These are phyloP conservation scores for Lentinula edodes DNA, from an alignment of 768 basidiomycete species.

Conservation along the genomic window DNA sequence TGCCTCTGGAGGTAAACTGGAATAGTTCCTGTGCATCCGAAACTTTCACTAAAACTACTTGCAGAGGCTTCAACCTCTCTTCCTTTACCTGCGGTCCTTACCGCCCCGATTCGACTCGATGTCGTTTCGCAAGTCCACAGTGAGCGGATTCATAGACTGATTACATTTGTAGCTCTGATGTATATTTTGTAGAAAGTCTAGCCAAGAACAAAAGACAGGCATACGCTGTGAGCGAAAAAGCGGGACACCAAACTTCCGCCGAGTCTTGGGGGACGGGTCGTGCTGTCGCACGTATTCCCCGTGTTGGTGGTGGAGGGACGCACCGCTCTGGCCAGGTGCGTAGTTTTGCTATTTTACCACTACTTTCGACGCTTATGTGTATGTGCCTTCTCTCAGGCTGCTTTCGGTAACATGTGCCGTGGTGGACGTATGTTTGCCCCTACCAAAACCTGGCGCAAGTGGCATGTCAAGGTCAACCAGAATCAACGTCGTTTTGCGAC, in stretches of 20 bases:
- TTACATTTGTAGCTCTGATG: neutral
- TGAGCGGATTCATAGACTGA: constrained; percentile 43
- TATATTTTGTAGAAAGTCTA: constrained; percentile 69
- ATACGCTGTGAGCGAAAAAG: constrained; percentile 95
- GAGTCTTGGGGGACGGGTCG: constrained; percentile 99
- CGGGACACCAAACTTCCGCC: constrained; percentile 97
- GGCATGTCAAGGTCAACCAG: constrained; percentile 99
- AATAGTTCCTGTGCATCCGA: no score
- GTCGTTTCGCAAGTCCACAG: constrained; percentile 99
- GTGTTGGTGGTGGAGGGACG: constrained; percentile 98
- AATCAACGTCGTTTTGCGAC: constrained; percentile 98
- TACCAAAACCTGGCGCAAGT: constrained; percentile 98
- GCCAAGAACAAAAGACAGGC: constrained; percentile 98
- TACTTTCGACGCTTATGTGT: neutral
- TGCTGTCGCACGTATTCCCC: constrained; percentile 99
- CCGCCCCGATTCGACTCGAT: constrained; percentile 97
- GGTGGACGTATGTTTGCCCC: constrained; percentile 99
- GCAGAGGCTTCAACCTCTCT: constrained; percentile 83
- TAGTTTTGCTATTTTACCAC: neutral
- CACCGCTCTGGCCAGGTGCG: constrained; percentile 94
- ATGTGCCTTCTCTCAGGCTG: constrained; percentile 51
- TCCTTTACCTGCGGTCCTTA: constrained; percentile 92
- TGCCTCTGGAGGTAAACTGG: constrained; percentile 65
- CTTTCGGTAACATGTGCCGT: constrained; percentile 99
- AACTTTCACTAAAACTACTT: neutral